Base-by-base conservation (phyloP, 83 land plant genomes). In the Isoetes engelmannii region DNA sequence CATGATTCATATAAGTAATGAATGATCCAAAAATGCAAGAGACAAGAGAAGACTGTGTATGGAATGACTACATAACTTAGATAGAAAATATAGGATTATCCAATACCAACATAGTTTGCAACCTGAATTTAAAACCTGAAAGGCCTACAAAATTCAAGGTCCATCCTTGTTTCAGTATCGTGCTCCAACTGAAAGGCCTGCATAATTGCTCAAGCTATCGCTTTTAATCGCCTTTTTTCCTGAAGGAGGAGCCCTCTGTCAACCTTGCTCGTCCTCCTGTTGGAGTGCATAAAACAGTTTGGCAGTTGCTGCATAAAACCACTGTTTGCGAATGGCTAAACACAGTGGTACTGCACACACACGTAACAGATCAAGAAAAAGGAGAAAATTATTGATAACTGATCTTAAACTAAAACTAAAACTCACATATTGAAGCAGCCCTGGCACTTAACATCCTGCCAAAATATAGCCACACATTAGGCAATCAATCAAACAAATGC, bases 321-420 rank as follows among this genome's bases (percentile, higher is more conserved):
- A 76, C 79, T 15, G 79, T 76, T 47, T 76, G 79, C 17, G 79
- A 76, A 70, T 76, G 79, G 77, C 79, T 76, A 51, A 76, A 76
- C 20, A 76, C 79, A 17, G 79, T 76, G 8, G 79, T 76, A 4
- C 77, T 75, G 77, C 76, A 74, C 3, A 51, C 3, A 51, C 13
- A 17, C 55, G 17, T 15, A 12, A 51, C 55, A 12, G 17, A 12
- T 51, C 17, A 51, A 17, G 17, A 18, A 47, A 72, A 3, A n/a
- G 4, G 13, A 45, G 54, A 48, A 47, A 19, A 70, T 42, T 54
- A 71, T 56, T 6, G 4, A 37, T n/a, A 4, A 70, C 10, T 7
- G n/a, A n/a, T n/a, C n/a, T n/a, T n/a, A 28, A 28, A 2, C 37
- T 28, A 28, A 10, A 54, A 44, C 15, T 13, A 69, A 8, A 3